phyloP scores from a whole-genome alignment of 768 basidiomycete species.

The Lyophyllum shimeji region DNA sequence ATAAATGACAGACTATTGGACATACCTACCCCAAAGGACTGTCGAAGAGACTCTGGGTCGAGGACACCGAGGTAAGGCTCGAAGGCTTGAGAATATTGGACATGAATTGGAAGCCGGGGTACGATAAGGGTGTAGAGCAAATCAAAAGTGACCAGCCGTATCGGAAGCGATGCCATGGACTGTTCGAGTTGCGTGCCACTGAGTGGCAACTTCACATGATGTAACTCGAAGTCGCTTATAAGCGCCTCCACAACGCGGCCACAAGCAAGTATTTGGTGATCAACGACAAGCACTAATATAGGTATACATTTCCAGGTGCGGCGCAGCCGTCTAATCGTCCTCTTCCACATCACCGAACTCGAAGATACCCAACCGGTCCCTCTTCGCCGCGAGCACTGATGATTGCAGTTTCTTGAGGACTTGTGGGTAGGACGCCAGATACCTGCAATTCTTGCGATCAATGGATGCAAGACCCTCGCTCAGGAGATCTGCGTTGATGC shows the following conservation, averaged over 20 bases:
- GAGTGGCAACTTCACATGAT: too few relatives aligned
- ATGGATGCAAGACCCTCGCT: constrained; percentile 83
- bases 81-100: constrained; percentile 66
- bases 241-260: too few relatives aligned
- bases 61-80: constrained; percentile 65
- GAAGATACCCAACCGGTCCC: constrained; percentile 78
- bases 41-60: constrained; percentile 48
- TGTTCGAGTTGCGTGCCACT: too few relatives aligned
- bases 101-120: constrained; percentile 65
- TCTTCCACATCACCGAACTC: constrained; percentile 92
- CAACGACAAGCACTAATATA: neutral
- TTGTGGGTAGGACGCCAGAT: constrained; percentile 67
- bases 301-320: neutral
- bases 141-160: constrained; percentile 78
- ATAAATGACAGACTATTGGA: neutral
- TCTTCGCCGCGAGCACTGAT: constrained; percentile 64
- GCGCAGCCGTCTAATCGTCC: constrained; percentile 49
- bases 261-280: neutral
- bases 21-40: constrained; percentile 62
- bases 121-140: constrained; percentile 73
- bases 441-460: constrained; percentile 77
- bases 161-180: constrained; percentile 18
- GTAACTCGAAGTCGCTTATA: too few relatives aligned
- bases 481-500: constrained; percentile 87
- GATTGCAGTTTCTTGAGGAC: constrained; percentile 65